Conservation (phyloP, 176 grass and related monocot genomes). For the Zoysia japonica region DNA sequence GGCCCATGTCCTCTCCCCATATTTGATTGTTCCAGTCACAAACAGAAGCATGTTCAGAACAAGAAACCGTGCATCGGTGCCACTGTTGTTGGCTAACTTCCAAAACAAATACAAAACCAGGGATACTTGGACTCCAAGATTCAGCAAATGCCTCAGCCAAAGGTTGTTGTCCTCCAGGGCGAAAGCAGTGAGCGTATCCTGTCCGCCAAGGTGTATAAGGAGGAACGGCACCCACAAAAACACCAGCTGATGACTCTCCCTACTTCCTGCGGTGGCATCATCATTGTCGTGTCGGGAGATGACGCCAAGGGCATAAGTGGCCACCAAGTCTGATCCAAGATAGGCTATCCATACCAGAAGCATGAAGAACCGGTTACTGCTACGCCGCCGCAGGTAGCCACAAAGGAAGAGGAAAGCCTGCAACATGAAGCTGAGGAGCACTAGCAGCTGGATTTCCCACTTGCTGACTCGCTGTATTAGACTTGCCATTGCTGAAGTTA, state of each 20-base stretch:
- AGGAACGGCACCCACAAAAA: conserved; percentile 7
- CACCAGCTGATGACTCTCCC: not conserved
- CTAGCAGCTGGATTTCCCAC: not conserved
- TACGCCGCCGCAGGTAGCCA: not conserved
- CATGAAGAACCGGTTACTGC: not conserved
- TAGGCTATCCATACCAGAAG: not conserved
- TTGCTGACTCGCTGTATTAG: no score
- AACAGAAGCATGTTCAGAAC: not conserved
- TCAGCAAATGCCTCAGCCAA: conserved; percentile 3
- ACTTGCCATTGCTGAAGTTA: no score
- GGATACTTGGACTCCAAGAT: not conserved
- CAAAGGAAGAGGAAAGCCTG: not conserved
- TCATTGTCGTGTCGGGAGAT: not conserved
- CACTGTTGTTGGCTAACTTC: not conserved
- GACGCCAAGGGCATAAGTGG: not conserved
- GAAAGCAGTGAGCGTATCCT: not conserved
- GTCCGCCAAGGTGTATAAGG: not conserved
- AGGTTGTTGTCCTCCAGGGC: not conserved
- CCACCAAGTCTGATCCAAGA: not conserved
- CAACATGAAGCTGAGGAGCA: not conserved
- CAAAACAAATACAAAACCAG: not conserved
- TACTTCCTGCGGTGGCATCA: not conserved
- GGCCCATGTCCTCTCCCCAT: conserved; percentile 5
- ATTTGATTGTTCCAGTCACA: not conserved
- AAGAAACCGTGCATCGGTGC: not conserved